Percentiles rank a stretch among this genome's conserved stretches.
Evolutionary conservation across 176 grass and related monocot genomes (phyloP).

Genomic region (Oropetium thomaeum): DNA sequence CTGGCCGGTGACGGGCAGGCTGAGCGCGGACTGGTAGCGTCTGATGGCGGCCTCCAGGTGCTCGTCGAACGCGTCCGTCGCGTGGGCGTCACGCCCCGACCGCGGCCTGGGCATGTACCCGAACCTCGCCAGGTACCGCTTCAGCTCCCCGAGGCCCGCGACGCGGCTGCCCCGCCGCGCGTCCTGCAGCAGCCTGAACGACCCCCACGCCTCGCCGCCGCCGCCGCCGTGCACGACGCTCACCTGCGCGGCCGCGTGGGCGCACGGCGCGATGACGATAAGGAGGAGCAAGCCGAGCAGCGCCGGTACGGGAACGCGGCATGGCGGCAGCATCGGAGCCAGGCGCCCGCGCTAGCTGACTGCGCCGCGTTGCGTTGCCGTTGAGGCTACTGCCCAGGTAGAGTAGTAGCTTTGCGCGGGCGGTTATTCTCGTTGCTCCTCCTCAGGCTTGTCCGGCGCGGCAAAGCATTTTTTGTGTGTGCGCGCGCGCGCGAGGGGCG

Average conservation of each 20-base stretch:
- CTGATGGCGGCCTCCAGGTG: slow-evolving; percentile 57
- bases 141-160: slow-evolving; percentile 54
- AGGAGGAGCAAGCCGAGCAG: background rate
- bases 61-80: slow-evolving; percentile 69
- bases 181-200: slow-evolving; percentile 59
- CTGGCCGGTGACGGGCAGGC: slow-evolving; percentile 59
- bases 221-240: background rate
- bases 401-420: background rate
- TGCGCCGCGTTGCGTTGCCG: slow-evolving; percentile 7
- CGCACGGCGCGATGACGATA: background rate
- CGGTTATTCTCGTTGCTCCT: slow-evolving; percentile 58
- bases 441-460: background rate
- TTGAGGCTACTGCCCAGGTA: slow-evolving; percentile 7
- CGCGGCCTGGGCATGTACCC: slow-evolving; percentile 52
- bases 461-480: slow-evolving; percentile 27
- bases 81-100: background rate
- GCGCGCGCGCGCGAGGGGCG: no score
- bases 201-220: slow-evolving; percentile 43
- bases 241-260: slow-evolving; percentile 4
- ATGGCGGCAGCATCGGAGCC: slow-evolving; percentile 44
- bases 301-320: slow-evolving; percentile 11
- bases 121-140: slow-evolving; percentile 72
- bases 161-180: slow-evolving; percentile 53
- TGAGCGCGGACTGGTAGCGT: slow-evolving; percentile 60
- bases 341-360: background rate